Conservation (phyloP, 306 rosid genomes). For the Carpinus viminea region DNA sequence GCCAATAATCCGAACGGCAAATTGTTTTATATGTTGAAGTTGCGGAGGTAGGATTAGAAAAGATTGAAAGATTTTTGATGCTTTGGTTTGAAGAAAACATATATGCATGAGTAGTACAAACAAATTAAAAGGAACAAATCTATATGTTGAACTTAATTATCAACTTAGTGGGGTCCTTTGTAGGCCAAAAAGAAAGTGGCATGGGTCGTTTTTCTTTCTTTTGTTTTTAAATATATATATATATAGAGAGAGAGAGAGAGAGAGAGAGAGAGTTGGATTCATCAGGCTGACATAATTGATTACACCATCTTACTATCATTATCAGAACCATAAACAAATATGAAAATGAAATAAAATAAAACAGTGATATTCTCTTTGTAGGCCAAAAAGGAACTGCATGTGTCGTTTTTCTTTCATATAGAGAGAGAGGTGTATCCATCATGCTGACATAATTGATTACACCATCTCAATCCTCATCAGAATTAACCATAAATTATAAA, state of each 20-base stretch:
- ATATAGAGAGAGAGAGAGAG: no score
- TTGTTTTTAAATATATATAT: background rate
- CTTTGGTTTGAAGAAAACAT: background rate
- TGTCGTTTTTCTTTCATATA: background rate
- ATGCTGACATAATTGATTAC: constrained; percentile 36
- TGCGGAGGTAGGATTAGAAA: background rate
- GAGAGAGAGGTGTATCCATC: constrained; percentile 18
- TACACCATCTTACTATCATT: constrained; percentile 10
- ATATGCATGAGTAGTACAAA: background rate
- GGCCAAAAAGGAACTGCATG: background rate
- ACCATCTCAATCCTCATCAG: background rate
- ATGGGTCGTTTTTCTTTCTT: background rate
- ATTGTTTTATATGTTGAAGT: background rate
- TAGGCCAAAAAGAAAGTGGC: background rate
- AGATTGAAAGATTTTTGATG: background rate
- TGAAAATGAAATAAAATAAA: background rate
- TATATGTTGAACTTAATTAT: background rate
- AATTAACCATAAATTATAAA: background rate
- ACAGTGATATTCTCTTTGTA: background rate
- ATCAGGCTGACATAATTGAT: constrained; percentile 39
- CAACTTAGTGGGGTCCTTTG: background rate
- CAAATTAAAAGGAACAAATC: background rate
- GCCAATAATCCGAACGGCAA: no score
- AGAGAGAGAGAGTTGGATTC: background rate
- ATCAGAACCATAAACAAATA: background rate